Base-by-base conservation (phyloP, 163 green algal genomes). In the Prototheca stagnorum region DNA sequence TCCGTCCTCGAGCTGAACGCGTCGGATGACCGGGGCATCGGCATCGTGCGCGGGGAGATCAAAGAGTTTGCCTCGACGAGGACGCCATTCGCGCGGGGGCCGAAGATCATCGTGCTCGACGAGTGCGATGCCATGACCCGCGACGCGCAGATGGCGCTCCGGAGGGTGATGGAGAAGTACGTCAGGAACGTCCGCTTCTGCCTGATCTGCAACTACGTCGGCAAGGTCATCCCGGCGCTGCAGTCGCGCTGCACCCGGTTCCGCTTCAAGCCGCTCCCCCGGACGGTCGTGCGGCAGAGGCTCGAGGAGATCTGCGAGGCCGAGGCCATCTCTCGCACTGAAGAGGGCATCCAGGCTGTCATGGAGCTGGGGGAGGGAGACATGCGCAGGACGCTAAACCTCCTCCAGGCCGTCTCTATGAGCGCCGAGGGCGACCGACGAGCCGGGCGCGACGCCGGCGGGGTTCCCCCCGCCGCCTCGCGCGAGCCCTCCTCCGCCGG, bases 151-250 rank as follows among this genome's bases (percentile, higher is more conserved):
- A 86, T 93, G 56, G 92, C 91, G 0, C 74, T 99, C 22, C 61
- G 91, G 19, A 57, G 89, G 75, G 83, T 99, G 47, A 97, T 99
- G 44, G 90, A 99, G 55, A 97, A 95, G 68, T 99, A 97, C 70
- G 89, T 84, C 0, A 70, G 78, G 49, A 95, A 94, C 68, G 86
- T 84, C 0, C 77, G 91, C 43, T 99, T 99, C 73, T 97, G 88
- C 68, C 79, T 99, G 28, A 98, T 99, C 63, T 94, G 90, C 75
- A 99, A 99, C 73, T 95, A 97, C 59, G 86, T 95, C n/a, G 81
- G 56, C 64, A 95, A 95, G 64, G 86, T 99, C 59, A 96, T 99
- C 62, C 88, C 91, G 17, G 91, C 91, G 9, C 68, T 99, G 54
- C 89, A 97, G 68, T 93, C 79, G 0, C 72, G 90, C n/a, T 97